phyloP scores from a whole-genome alignment of 1,284 basidiomycete species.

The Cutaneotrichosporon cavernicola region DNA sequence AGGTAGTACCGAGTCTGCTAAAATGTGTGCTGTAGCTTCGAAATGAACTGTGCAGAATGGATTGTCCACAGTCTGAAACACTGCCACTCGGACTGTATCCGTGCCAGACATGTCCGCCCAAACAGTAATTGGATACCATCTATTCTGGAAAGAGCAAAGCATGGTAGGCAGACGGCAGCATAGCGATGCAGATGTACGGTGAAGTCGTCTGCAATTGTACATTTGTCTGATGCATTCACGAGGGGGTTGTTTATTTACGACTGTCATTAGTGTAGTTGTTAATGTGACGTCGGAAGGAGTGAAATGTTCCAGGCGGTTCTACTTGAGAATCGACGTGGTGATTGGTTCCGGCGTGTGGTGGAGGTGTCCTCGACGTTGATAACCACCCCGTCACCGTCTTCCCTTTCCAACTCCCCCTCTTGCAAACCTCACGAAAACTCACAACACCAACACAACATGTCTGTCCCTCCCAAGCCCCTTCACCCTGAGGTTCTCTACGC shows the following conservation, averaged over 20 bases:
- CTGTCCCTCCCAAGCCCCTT: constrained; percentile 35
- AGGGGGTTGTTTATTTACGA: too few species aligned
- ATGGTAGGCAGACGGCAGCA: too few species aligned
- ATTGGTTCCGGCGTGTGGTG: constrained; percentile 10
- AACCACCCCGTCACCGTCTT: neutral
- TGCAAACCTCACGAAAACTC: constrained; percentile 1
- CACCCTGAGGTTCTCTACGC: constrained; percentile 91
- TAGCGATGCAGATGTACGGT: too few species aligned
- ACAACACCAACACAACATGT: constrained; percentile 32
- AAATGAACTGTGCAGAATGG: neutral
- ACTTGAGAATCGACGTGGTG: neutral
- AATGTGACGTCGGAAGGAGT: neutral
- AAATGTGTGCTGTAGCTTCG: constrained; percentile 1
- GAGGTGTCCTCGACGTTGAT: constrained; percentile 8
- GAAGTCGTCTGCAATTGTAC: neutral
- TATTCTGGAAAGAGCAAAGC: neutral
- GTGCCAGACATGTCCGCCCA: neutral
- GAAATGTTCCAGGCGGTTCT: constrained; percentile 1
- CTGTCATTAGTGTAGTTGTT: too few species aligned
- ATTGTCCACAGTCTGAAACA: neutral
- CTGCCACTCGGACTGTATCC: too few species aligned
- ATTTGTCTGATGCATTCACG: neutral
- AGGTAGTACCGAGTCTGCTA: neutral
- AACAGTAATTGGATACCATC: too few species aligned
- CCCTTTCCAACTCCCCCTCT: neutral